Evolutionary conservation across 768 basidiomycete genomes (phyloP).

Genomic region (Boletus reticulatus): DNA sequence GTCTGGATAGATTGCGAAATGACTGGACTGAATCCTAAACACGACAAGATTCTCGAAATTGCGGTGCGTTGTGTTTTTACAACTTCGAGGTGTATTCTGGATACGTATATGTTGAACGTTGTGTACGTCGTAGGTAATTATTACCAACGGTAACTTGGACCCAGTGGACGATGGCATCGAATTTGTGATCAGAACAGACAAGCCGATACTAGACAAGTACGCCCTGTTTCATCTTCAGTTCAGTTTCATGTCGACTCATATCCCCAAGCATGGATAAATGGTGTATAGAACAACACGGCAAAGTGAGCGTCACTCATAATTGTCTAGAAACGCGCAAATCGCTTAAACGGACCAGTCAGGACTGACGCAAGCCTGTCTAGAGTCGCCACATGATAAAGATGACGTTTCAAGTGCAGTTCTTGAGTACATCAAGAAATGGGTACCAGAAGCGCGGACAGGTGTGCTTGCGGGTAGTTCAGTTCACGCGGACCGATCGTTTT

Average conservation of each 20-base stretch:
- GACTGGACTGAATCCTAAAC: constrained; percentile 69
- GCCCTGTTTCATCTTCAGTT: constrained; percentile 15
- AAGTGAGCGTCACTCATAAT: constrained; percentile 40
- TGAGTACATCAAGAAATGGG: constrained; percentile 81
- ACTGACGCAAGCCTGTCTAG: constrained; percentile 74
- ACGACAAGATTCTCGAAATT: constrained; percentile 77
- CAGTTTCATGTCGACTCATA: not conserved
- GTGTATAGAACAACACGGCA: constrained; percentile 81
- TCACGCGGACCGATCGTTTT: constrained; percentile 74
- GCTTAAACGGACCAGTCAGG: constrained; percentile 56
- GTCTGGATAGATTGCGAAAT: constrained; percentile 88
- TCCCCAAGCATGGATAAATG: constrained; percentile 76
- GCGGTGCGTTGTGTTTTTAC: constrained; percentile 39
- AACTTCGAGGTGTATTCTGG: too few species aligned
- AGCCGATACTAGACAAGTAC: constrained; percentile 65
- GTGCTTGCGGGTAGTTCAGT: constrained; percentile 89
- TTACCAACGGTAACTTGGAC: constrained; percentile 83
- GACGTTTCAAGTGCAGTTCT: constrained; percentile 62
- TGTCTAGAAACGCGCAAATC: not conserved
- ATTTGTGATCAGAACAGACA: constrained; percentile 73
- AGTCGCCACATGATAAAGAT: constrained; percentile 61
- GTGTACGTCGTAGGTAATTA: constrained; percentile 57
- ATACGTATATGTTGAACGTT: not conserved
- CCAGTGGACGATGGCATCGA: constrained; percentile 78
- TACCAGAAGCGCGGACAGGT: constrained; percentile 60